Conservation (phyloP, 75 land plant genomes). For the Ceratopteris richardii region DNA sequence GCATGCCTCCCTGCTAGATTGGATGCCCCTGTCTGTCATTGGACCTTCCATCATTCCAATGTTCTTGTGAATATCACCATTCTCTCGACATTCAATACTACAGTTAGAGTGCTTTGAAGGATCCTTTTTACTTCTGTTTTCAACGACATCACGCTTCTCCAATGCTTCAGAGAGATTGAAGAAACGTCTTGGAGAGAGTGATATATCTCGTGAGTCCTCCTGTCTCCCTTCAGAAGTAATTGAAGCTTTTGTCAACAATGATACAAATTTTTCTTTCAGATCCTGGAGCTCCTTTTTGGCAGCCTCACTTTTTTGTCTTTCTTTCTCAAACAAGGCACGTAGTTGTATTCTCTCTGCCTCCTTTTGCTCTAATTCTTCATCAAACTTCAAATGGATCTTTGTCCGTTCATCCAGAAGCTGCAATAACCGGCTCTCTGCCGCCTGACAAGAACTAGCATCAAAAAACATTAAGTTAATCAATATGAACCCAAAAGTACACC, state of each 20-base stretch:
- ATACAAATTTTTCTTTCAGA: slow-evolving; percentile 4
- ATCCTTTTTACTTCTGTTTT: not conserved
- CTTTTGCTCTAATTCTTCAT: slow-evolving; percentile 14
- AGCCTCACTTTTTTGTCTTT: slow-evolving; percentile 7
- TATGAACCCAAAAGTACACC: not conserved
- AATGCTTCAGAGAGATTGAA: not conserved
- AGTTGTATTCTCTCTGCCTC: slow-evolving; percentile 6
- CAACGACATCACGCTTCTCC: not conserved
- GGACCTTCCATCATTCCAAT: not conserved
- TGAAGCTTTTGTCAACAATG: not conserved
- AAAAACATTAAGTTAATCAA: too few relatives aligned
- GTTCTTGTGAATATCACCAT: not conserved
- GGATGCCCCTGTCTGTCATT: not conserved
- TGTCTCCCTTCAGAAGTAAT: not conserved
- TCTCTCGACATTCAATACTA: too few relatives aligned
- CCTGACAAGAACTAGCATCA: slow-evolving; percentile 5
- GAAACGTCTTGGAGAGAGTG: not conserved
- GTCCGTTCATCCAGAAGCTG: slow-evolving; percentile 9
- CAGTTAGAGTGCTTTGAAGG: not conserved
- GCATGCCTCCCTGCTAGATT: not conserved
- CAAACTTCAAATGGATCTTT: slow-evolving; percentile 5
- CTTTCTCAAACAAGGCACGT: slow-evolving; percentile 7
- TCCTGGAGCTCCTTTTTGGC: slow-evolving; percentile 10
- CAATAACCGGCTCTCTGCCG: slow-evolving; percentile 8
- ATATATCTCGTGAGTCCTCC: not conserved